phyloP scores from a whole-genome alignment of 345 rosid genomes.

The Leavenworthia alabamica region DNA sequence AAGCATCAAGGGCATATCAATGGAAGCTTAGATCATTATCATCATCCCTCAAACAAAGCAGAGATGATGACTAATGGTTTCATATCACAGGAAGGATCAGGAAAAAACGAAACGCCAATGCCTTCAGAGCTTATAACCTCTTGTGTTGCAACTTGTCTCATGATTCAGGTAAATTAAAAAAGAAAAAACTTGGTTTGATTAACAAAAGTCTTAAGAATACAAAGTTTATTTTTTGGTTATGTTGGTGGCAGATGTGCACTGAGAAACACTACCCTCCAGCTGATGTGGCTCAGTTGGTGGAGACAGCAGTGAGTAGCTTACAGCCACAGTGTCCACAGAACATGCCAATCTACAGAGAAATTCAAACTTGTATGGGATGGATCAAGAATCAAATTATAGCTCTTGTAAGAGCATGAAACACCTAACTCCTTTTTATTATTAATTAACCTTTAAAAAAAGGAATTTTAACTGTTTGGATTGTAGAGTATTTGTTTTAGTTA shows the following conservation, averaged over 20 bases:
- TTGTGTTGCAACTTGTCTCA: constrained; percentile 71
- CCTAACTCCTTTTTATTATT: not conserved
- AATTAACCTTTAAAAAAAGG: too few relatives aligned
- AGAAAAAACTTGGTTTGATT: too few relatives aligned
- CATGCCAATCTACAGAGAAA: constrained; percentile 68
- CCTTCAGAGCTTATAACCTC: constrained; percentile 73
- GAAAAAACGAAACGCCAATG: constrained; percentile 36
- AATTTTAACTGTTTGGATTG: not conserved
- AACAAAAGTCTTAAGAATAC: not conserved
- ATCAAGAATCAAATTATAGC: constrained; percentile 86
- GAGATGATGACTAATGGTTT: constrained; percentile 28
- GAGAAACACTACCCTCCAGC: constrained; percentile 77
- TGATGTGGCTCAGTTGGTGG: constrained; percentile 84
- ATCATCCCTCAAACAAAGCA: constrained; percentile 14
- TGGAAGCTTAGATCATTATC: constrained; percentile 23
- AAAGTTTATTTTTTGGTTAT: not conserved
- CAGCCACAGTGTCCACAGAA: constrained; percentile 76
- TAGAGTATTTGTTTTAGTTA: constrained; percentile 15
- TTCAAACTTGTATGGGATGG: constrained; percentile 85
- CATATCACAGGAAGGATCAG: constrained; percentile 30
- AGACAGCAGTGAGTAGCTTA: constrained; percentile 68
- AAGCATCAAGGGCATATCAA: constrained; percentile 20
- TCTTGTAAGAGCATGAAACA: constrained; percentile 47
- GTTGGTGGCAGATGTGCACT: constrained; percentile 55
- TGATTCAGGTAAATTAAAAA: constrained; percentile 73